Evolutionary conservation across 495 filamentous ascomycete species (phyloP), one percentile per base, ranked within the genome.

Genomic region (Penicillium desertorum): DNA sequence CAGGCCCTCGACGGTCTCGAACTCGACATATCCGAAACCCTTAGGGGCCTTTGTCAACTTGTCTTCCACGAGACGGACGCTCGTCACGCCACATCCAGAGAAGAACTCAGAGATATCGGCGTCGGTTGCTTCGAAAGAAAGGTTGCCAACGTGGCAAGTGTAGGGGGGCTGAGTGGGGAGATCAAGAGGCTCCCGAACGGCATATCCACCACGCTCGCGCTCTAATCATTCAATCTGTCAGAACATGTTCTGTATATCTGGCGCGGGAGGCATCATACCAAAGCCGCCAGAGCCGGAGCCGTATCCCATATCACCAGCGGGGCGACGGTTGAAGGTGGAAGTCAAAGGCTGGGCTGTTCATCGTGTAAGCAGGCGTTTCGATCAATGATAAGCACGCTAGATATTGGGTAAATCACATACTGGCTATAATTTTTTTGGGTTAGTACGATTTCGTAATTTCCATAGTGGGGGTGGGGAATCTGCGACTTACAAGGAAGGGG

Each of bases 11-110:
- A 92, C 79, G 41, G 86, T 88, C 55, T 80, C 86, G 66, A 97
- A 98, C 67, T 98, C 95, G 48, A 95, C 92, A 74, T 98, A 98
- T 43, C 92, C 94, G 67, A 98, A 98, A 41, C 94, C 94, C 81
- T 98, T 98, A 45, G 94, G 94, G 65, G 89, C 88, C 60, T 86
- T 83, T 62, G 91, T 89, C 71, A 95, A 77, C 68, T 91, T 93
- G 73, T 98, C 94, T 75, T 96, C 92, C 58, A 98, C 94, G 60
- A 98, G 91, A 63, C 94, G 88, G 53, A 98, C 91, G 65, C 85
- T 97, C 16, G 86, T 88, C 62, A 95, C 85, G 52, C 88, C 79
- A 73, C 94, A 98, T 32, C 79, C 89, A 29, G 79, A 70, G 69
- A 98, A 96, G 64, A 98, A 94, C 7, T 90, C 88, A 58, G 81